Percentiles rank a stretch among this genome's conserved stretches.
Evolutionary conservation across 2,329 filamentous ascomycete species (phyloP).

Genomic region (Gaeumannomyces tritici): DNA sequence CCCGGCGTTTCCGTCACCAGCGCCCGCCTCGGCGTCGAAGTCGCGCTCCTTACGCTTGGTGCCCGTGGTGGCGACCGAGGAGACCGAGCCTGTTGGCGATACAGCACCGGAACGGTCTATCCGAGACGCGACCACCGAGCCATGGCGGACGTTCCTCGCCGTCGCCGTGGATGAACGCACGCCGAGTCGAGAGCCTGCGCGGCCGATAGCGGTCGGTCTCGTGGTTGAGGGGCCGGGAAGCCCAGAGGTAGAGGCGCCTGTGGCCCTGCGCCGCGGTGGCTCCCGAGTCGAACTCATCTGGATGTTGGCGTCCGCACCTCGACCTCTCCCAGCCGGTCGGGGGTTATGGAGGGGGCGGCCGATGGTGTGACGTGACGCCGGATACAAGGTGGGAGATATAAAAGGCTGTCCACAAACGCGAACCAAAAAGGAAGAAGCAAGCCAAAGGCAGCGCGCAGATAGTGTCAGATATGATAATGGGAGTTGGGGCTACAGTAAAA

Average conservation of each 20-base stretch:
- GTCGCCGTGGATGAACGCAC: conserved; percentile 13
- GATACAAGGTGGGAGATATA: neutral
- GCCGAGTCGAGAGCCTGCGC: conserved; percentile 17
- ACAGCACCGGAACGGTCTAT: conserved; percentile 34
- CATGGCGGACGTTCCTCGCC: conserved; percentile 11
- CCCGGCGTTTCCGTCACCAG: conserved; percentile 49
- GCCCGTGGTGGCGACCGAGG: conserved; percentile 48
- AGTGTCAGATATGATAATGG: neutral
- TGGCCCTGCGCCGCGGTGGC: conserved; percentile 17
- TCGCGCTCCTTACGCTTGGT: conserved; percentile 83
- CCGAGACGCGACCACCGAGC: conserved; percentile 12
- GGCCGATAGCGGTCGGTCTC: conserved; percentile 12
- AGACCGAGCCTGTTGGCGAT: conserved; percentile 64
- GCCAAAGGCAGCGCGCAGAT: neutral
- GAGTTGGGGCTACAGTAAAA: neutral
- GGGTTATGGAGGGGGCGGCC: neutral
- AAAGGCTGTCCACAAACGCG: neutral
- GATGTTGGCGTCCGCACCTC: neutral
- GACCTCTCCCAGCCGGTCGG: neutral
- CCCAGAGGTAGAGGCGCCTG: conserved; percentile 12
- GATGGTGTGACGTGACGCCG: neutral
- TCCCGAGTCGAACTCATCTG: conserved; percentile 10
- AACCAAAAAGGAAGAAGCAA: neutral
- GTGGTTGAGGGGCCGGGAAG: conserved; percentile 5
- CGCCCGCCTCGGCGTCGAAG: conserved; percentile 55